A percentile compares a stretch with the other conserved stretches of the same genome.
phyloP scores from a whole-genome alignment of 257 asterid species.

The Solanum chiquidenum region DNA sequence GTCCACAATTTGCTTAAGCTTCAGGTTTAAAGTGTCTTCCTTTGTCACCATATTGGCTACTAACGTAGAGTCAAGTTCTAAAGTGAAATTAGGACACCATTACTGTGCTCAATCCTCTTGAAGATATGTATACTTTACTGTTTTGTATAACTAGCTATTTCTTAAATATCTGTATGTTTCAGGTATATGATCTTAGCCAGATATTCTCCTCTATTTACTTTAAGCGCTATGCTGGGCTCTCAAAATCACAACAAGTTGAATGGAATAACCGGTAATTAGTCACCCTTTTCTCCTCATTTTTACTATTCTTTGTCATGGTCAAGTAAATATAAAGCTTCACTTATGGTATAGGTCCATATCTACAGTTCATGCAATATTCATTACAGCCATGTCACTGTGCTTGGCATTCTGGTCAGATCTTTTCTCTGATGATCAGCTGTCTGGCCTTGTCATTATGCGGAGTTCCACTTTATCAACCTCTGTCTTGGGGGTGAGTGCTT shows the following conservation, averaged over 20 bases:
- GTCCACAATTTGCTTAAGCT: not conserved
- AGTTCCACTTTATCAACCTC: constrained; percentile 46
- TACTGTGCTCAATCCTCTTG: not conserved
- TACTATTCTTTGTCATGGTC: not conserved
- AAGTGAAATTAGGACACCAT: not conserved
- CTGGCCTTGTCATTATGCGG: constrained; percentile 36
- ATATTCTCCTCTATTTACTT: constrained; percentile 34
- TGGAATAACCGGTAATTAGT: constrained; percentile 75
- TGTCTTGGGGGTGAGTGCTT: constrained; percentile 57
- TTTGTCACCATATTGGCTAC: not conserved
- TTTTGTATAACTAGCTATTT: not conserved
- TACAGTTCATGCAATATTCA: constrained; percentile 55
- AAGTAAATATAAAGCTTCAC: not conserved
- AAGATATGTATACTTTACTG: not conserved
- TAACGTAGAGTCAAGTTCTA: not conserved
- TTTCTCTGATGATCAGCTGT: constrained; percentile 22
- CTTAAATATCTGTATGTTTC: constrained; percentile 3
- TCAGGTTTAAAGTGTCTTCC: not conserved
- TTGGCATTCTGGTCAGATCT: constrained; percentile 56
- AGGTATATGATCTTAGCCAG: constrained; percentile 68
- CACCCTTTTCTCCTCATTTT: not conserved
- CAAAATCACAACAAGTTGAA: constrained; percentile 49
- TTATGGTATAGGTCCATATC: constrained; percentile 56
- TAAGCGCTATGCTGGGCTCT: constrained; percentile 50
- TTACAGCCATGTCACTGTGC: constrained; percentile 43